Evolutionary conservation across 495 filamentous ascomycete species (phyloP), one percentile per base, ranked within the genome.

Genomic region (Rostrohypoxylon terebratum): DNA sequence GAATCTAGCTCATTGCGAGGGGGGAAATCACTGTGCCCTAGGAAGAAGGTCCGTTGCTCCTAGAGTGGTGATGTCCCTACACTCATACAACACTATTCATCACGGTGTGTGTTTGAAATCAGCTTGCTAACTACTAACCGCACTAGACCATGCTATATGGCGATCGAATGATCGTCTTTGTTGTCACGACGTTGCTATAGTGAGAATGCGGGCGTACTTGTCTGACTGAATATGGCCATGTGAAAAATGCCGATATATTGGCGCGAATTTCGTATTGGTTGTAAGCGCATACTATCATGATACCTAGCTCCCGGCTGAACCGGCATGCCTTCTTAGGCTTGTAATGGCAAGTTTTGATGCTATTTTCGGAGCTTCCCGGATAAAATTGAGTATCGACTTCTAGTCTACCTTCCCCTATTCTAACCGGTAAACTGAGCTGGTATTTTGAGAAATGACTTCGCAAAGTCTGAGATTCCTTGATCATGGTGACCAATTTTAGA

Each of bases 291-390:
- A 21, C 18, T 16, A 2, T 45, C 7, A 8, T 45, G 11, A 44
- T 59, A 2, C n/a, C 57, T 3, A 45, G 31, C 5, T n/a, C 11
- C 23, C 11, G 36, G 16, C 13, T 28, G 31, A 55, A 36, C 7
- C 51, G 28, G 51, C 18, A 3, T 36, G 11, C 28, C 51, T 36
- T 55, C 31, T 23, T 31, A 1, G n/a, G 16, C 21, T 38, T 18
- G 3, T 8, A 23, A 18, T 61, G 36, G 23, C 13, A 50, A 55
- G 25, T 21, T 14, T n/a, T 34, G 40, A 48, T 28, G 13, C 50
- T 69, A 48, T 57, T 57, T 63, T 28, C 8, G 25, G 33, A 1
- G 9, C 33, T 55, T 34, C 16, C 66, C 59, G 66, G 50, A 40
- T 45, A 47, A 47, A 38, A 40, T 13, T 3, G 21, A 11, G 6